These are phyloP conservation scores for Candolleomyces efflorescens DNA, from an alignment of 768 basidiomycete genomes.

Conservation along the genomic window DNA sequence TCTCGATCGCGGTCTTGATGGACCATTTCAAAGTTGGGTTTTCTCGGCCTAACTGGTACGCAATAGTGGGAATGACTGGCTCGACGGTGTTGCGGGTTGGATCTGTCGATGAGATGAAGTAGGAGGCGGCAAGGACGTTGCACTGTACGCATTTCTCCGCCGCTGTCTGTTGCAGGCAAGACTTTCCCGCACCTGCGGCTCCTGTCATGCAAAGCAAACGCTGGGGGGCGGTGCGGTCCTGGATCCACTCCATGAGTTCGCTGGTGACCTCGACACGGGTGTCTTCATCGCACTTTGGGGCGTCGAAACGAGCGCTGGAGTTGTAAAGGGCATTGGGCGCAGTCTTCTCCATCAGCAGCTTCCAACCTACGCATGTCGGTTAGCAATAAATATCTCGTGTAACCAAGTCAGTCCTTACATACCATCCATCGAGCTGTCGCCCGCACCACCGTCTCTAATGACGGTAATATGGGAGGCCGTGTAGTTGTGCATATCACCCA, in stretches of 20 bases:
- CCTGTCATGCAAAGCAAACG: slow-evolving; percentile 1
- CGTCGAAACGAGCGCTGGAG: slow-evolving; percentile 1
- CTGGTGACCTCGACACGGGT: slow-evolving; percentile 2
- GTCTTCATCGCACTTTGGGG: slow-evolving; percentile 7
- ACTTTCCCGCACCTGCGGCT: slow-evolving; percentile 1
- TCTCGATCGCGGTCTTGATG: not conserved
- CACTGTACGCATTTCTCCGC: slow-evolving; percentile 3
- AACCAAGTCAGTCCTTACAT: no score
- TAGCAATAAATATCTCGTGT: no score
- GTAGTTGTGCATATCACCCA: no score
- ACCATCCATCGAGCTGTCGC: no score
- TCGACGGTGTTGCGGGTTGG: slow-evolving; percentile 3
- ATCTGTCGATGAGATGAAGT: slow-evolving; percentile 8
- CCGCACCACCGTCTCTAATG: no score
- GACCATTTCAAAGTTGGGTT: not conserved
- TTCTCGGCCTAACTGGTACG: slow-evolving; percentile 6
- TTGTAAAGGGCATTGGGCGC: not conserved
- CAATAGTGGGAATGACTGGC: slow-evolving; percentile 7
- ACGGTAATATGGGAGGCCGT: no score
- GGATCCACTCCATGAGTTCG: slow-evolving; percentile 4
- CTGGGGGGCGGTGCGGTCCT: not conserved
- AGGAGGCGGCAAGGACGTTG: slow-evolving; percentile 2
- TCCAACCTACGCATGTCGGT: no score
- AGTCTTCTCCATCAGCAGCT: not conserved
- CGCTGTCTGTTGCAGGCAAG: slow-evolving; percentile 7